Evolutionary conservation across 2,329 filamentous ascomycete genomes (phyloP).

Genomic region (Colletotrichum destructivum): DNA sequence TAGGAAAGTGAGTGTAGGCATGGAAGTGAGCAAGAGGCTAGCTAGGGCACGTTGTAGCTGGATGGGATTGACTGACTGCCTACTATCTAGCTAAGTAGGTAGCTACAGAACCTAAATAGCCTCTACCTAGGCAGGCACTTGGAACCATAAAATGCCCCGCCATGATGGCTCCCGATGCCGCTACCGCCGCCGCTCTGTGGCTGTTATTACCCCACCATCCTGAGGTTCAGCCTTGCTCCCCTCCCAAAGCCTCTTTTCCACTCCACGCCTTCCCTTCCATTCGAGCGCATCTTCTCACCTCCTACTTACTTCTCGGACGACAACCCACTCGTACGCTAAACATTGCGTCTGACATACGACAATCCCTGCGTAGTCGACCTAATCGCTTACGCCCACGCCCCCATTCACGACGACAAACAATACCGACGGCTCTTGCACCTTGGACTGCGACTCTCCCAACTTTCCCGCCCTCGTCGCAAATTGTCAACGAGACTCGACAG

Average conservation of each 20-base stretch:
- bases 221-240: conserved; percentile 38
- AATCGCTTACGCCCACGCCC: background rate
- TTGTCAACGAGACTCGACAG: conserved; percentile 14
- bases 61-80: no score
- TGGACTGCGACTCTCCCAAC: background rate
- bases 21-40: conserved; percentile 2
- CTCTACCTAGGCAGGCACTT: background rate
- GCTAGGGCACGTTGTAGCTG: background rate
- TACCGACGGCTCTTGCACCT: background rate
- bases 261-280: conserved; percentile 14
- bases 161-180: background rate
- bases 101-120: background rate
- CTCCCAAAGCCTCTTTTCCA: conserved; percentile 24
- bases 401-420: background rate
- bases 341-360: conserved; percentile 6
- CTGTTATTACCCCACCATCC: conserved; percentile 39
- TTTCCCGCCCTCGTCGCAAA: conserved; percentile 1
- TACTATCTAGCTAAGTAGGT: background rate
- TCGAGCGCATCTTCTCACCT: background rate
- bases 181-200: conserved; percentile 16
- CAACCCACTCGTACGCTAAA: conserved; percentile 5
- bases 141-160: conserved; percentile 25
- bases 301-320: conserved; percentile 6
- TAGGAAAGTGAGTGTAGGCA: background rate
- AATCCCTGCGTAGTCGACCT: background rate